These are phyloP conservation scores for Verticillium dahliae DNA, from an alignment of 2,329 filamentous ascomycete species.

Conservation along the genomic window DNA sequence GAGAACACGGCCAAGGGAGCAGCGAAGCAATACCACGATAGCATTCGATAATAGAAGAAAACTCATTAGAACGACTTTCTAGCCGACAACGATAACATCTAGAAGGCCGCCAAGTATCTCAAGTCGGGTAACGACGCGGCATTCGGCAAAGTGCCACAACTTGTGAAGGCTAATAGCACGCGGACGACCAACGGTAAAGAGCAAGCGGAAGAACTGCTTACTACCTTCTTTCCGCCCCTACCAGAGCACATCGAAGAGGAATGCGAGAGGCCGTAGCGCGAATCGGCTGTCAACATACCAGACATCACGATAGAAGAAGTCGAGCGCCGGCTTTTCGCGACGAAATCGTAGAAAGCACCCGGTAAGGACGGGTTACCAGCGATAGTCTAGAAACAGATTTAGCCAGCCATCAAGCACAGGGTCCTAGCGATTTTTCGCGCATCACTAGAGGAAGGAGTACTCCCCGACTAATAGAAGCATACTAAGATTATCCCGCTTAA, in stretches of 20 bases:
- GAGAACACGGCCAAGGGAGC: conserved; percentile 14
- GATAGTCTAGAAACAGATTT: conserved; percentile 12
- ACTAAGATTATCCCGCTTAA: conserved; percentile 21
- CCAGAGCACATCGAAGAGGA: conserved; percentile 14
- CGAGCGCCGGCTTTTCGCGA: conserved; percentile 10
- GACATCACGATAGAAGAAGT: conserved; percentile 15
- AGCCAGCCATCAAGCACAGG: conserved; percentile 6
- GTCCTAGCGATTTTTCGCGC: conserved; percentile 10
- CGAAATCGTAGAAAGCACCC: conserved; percentile 14
- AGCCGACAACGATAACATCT: conserved; percentile 19
- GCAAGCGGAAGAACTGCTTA: conserved; percentile 14
- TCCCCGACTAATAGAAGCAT: neutral
- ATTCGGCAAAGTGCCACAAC: conserved; percentile 16
- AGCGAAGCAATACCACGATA: conserved; percentile 17
- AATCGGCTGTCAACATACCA: conserved; percentile 1
- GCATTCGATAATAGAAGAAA: conserved; percentile 17
- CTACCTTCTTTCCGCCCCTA: conserved; percentile 12
- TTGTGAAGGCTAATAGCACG: conserved; percentile 11
- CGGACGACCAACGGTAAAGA: conserved; percentile 7
- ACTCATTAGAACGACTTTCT: conserved; percentile 19
- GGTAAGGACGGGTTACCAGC: conserved; percentile 12
- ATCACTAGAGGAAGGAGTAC: conserved; percentile 1
- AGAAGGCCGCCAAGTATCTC: conserved; percentile 20
- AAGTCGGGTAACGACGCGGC: conserved; percentile 12
- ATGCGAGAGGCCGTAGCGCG: conserved; percentile 9